These are phyloP conservation scores for Cyberlindnera nakhonratchasimensis DNA, from an alignment of 805 yeast genomes.

Conservation along the genomic window DNA sequence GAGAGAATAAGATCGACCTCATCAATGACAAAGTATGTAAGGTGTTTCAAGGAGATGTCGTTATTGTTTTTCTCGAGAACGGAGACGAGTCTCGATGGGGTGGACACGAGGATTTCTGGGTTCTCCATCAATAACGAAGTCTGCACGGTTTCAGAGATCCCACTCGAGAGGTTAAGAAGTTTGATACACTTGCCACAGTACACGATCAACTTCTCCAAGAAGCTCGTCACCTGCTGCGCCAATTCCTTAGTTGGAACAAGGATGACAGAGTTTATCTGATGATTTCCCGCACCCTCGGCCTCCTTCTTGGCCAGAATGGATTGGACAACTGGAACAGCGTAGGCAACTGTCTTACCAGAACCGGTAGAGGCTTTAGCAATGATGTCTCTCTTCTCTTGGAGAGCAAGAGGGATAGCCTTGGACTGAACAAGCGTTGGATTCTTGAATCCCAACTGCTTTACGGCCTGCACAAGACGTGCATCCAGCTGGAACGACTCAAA, in stretches of 20 bases:
- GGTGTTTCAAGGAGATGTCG: slow-evolving; percentile 47
- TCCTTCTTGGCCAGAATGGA: slow-evolving; percentile 50
- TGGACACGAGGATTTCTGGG: slow-evolving; percentile 81
- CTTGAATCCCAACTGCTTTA: slow-evolving; percentile 72
- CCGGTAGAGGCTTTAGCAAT: slow-evolving; percentile 95
- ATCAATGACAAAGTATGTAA: slow-evolving; percentile 80
- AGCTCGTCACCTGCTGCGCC: slow-evolving; percentile 76
- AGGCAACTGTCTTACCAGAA: slow-evolving; percentile 93
- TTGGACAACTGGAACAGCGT: slow-evolving; percentile 82
- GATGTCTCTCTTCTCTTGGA: slow-evolving; percentile 86
- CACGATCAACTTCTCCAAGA: slow-evolving; percentile 62
- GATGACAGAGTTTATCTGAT: slow-evolving; percentile 43
- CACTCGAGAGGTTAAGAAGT: slow-evolving; percentile 57
- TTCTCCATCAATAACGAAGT: slow-evolving; percentile 63
- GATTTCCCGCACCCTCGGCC: slow-evolving; percentile 27
- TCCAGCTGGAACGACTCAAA: slow-evolving; percentile 82
- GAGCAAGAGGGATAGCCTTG: slow-evolving; percentile 86
- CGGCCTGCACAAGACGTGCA: slow-evolving; percentile 78
- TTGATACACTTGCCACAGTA: slow-evolving; percentile 68
- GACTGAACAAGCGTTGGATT: slow-evolving; percentile 91
- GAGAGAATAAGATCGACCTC: slow-evolving; percentile 91
- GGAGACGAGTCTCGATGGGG: slow-evolving; percentile 75
- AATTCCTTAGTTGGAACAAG: slow-evolving; percentile 93
- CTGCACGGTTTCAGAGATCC: slow-evolving; percentile 67
- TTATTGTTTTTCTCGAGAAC: slow-evolving; percentile 46